Conservation (phyloP, 2,329 filamentous ascomycete species). For the Didymella segeticola region DNA sequence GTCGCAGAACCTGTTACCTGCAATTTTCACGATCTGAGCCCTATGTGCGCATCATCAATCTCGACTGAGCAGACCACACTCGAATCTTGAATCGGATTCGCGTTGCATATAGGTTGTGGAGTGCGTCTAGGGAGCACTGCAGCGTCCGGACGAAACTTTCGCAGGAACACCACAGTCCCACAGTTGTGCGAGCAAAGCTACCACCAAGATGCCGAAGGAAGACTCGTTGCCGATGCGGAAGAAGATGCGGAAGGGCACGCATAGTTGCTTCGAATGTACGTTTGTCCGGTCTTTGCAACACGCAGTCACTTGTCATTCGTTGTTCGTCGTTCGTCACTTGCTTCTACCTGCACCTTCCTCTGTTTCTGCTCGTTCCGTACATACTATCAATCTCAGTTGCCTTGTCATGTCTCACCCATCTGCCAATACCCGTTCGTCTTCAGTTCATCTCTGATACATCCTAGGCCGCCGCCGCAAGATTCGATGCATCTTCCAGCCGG, state of each 20-base stretch:
- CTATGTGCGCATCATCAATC: not conserved
- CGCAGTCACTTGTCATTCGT: constrained; percentile 9
- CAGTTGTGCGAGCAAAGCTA: constrained; percentile 13
- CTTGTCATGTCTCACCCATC: not conserved
- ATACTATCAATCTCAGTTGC: constrained; percentile 11
- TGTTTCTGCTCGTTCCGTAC: not conserved
- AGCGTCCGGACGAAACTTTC: constrained; percentile 30
- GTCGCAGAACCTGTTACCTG: constrained; percentile 3
- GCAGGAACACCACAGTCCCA: constrained; percentile 12
- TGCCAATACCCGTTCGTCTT: not conserved
- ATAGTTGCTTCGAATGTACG: constrained; percentile 55
- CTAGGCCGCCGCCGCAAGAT: constrained; percentile 59
- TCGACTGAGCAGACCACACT: not conserved
- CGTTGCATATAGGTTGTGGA: constrained; percentile 8
- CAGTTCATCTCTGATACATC: constrained; percentile 29
- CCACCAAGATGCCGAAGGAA: constrained; percentile 46
- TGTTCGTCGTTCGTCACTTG: too few relatives aligned
- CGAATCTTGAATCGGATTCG: not conserved
- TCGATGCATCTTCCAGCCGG: constrained; percentile 54
- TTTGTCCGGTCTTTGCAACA: constrained; percentile 19
- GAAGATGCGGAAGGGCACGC: constrained; percentile 54
- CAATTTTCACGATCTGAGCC: not conserved
- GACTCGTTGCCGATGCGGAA: constrained; percentile 44
- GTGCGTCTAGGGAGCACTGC: constrained; percentile 1
- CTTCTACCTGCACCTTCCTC: not conserved